Evolutionary conservation across 2,329 filamentous ascomycete genomes (phyloP), one percentile per base, ranked within the genome.

Genomic region (Taxawa tesnikishii): DNA sequence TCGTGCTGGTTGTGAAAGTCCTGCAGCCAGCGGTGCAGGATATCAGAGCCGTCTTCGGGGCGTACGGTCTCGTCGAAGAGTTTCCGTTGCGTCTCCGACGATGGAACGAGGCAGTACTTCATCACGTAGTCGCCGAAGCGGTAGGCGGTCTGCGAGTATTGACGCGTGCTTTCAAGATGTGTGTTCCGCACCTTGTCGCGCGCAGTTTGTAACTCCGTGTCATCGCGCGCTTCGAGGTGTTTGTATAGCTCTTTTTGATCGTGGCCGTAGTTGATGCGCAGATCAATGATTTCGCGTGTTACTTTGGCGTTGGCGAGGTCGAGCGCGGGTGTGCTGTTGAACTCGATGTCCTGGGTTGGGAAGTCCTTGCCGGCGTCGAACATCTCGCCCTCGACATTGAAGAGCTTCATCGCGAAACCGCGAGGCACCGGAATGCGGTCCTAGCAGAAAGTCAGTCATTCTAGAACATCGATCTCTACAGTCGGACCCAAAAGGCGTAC

Each of bases 321-420:
- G 8, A 68, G 52, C 1, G 56, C 52, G 1, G 62, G 63, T 1
- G 60, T 61, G 36, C 54, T 62, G 43, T 68, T 68, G 46, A 68
- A 67, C 12, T 61, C 59, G 40, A 67, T 60, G 39, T 67, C 61
- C 36, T 61, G 56, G 0, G 53, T 59, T 13, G 49, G 41, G 29
- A 43, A 45, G 39, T 51, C 42, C 43, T 55, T 51, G 25, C 56
- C 57, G 17, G 48, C 48, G 6, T 57, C 47, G 30, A 63, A 58
- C 45, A 55, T 56, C 14, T 58, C 54, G 5, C 59, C 60, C 4
- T 54, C 29, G n/a, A 68, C 57, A 32, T 60, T 55, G 46, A 68
- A 68, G 26, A 68, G 43, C 40, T 68, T 68, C 51, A 68, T 65
- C 8, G 48, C 58, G 26, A 67, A 59, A 15, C 62, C 64, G 24